A percentile compares a stretch with the other conserved stretches of the same genome.
phyloP scores from a whole-genome alignment of 2,329 filamentous ascomycete genomes.

The Fusarium sp. region DNA sequence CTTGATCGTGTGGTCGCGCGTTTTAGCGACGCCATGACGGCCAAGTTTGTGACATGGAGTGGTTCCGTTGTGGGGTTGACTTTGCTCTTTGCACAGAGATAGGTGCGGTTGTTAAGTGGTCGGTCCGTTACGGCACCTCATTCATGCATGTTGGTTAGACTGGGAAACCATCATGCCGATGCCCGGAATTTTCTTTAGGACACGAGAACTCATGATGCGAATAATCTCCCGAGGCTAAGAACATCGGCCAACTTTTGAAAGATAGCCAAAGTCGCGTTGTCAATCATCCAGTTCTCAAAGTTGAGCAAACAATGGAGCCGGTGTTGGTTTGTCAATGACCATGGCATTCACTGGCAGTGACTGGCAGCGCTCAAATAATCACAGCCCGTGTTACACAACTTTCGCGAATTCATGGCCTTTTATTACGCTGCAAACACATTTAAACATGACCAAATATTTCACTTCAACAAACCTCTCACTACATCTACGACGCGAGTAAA shows the following conservation, averaged over 20 bases:
- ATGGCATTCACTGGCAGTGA: background rate
- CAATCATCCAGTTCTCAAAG: background rate
- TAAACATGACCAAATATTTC: background rate
- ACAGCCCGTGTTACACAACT: background rate
- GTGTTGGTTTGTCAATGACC: background rate
- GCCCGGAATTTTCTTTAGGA: background rate
- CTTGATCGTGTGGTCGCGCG: slow-evolving; percentile 23
- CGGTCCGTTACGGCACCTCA: slow-evolving; percentile 8
- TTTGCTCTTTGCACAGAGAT: slow-evolving; percentile 6
- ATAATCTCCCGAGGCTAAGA: background rate
- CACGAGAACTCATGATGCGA: slow-evolving; percentile 12
- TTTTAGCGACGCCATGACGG: slow-evolving; percentile 19
- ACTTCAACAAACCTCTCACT: background rate
- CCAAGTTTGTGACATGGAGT: background rate
- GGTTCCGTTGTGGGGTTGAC: slow-evolving; percentile 25
- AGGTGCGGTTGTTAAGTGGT: slow-evolving; percentile 24
- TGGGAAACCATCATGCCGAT: background rate
- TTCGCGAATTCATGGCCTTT: background rate
- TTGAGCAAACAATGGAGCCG: background rate
- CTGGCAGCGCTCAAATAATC: background rate
- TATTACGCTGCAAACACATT: background rate
- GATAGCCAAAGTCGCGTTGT: background rate
- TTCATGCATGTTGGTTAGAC: background rate
- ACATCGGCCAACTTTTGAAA: background rate
- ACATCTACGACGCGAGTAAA: background rate